Evolutionary conservation across 2,329 filamentous ascomycete species (phyloP), one percentile per base, ranked within the genome.

Genomic region (Paraphaeosphaeria sporulosa): DNA sequence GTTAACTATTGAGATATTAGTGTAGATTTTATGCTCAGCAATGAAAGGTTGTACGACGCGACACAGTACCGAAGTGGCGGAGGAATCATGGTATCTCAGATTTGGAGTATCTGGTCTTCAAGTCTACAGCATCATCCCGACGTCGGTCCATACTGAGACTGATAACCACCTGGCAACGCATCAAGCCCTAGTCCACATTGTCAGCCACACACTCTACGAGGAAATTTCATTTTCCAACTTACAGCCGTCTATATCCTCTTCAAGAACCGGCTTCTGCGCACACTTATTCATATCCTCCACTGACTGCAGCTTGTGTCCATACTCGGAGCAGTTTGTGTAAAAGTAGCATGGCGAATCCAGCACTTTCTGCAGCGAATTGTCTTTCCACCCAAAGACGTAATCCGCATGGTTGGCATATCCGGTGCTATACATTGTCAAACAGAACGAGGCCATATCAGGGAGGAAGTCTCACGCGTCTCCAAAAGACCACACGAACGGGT

Each of bases 211-310:
- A 53, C 10, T 8, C 4, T 8, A 38, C 30, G 23, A 36, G 40
- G 12, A 52, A 9, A 30, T 30, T 38, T 12, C 4, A 5, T n/a
- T 19, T 34, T 2, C 17, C 42, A 44, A 62, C 64, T 63, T 63
- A 71, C 67, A 71, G 52, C 64, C 59, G 63, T 69, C 64, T 55
- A 71, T 70, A 59, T 69, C 61, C 55, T 71, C 68, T 5, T 63
- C 27, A 1, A 70, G 65, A 17, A 57, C 57, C 9, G 48, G 27
- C 50, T 58, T 59, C 40, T 65, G 52, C 27, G 61, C 55, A 53
- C 68, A 71, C 56, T 63, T 66, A 42, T 71, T 71, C 67, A 67
- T 68, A 7, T 60, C 64, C 6, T 42, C 63, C 44, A 69, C 56
- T 6, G 54, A 59, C 47, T 71, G 68, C 54, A 62, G 55, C 60